Percentiles rank a stretch among this genome's conserved stretches.
Conservation (phyloP, 345 rosid genomes). For the Citrus mangshanensis region DNA sequence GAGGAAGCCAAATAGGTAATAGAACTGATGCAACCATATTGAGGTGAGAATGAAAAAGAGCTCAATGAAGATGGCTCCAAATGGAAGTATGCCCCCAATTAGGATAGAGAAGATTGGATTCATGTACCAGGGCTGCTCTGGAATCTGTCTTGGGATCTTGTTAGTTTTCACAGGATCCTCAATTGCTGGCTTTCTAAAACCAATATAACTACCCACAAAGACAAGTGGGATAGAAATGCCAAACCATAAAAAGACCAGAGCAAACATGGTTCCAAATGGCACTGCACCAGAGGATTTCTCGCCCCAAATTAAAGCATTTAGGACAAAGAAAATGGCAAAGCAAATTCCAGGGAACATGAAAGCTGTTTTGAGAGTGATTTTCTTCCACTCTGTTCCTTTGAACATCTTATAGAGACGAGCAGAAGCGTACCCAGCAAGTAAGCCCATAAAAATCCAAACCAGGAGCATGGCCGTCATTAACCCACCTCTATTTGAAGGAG, state of each 20-base stretch:
- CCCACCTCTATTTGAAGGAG: slow-evolving; percentile 92
- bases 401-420: slow-evolving; percentile 80
- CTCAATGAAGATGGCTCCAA: slow-evolving; percentile 94
- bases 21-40: slow-evolving; percentile 88
- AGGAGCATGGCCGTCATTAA: slow-evolving; percentile 89
- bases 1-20: slow-evolving; percentile 90
- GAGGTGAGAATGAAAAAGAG: slow-evolving; percentile 93
- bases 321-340: slow-evolving; percentile 66
- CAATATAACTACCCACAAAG: slow-evolving; percentile 69
- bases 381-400: slow-evolving; percentile 90
- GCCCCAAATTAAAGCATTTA: slow-evolving; percentile 91
- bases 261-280: slow-evolving; percentile 94
- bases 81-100: slow-evolving; percentile 87
- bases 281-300: slow-evolving; percentile 92
- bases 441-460: slow-evolving; percentile 94
- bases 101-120: slow-evolving; percentile 74
- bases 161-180: slow-evolving; percentile 88
- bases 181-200: slow-evolving; percentile 65
- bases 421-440: slow-evolving; percentile 74
- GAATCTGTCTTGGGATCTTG: slow-evolving; percentile 87
- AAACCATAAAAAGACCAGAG: slow-evolving; percentile 78
- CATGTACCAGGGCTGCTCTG: slow-evolving; percentile 90
- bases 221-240: slow-evolving; percentile 90
- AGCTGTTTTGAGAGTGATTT: slow-evolving; percentile 67
- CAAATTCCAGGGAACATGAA: slow-evolving; percentile 66